Base-by-base conservation (phyloP, 2,329 filamentous ascomycete genomes). In the Bipolaris bicolor region DNA sequence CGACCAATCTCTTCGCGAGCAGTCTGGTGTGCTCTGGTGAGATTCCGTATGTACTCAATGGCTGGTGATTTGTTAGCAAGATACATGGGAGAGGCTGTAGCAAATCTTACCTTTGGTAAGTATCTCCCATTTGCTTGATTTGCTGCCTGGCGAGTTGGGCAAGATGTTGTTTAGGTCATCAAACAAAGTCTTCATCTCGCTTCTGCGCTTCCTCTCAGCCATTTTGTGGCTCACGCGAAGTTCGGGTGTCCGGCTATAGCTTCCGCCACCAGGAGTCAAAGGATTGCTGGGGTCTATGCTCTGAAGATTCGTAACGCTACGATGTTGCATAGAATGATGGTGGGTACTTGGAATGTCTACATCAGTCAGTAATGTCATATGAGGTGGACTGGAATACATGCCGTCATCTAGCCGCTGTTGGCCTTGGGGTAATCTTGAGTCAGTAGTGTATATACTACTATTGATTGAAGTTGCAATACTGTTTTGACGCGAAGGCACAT, bases 71-170 rank as follows among this genome's bases (percentile, higher is more conserved):
- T 70, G 31, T 60, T 24, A 60, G 57, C 1, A 52, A 68, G 63
- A 40, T 13, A n/a, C 10, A 11, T 15, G 11, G 1, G 56, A 40
- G 11, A 26, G 39, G n/a, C 7, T 15, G n/a, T 13, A 7, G 24
- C 2, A 20, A n/a, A 24, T 73, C 83, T 61, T 79, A 93, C 91
- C 90, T 81, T 94, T 94, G 2, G 90, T 92, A 15, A 96, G 74
- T 47, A 94, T 92, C 68, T 96, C 91, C 91, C 91, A 96, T 68
- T 96, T 96, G 65, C 90, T 93, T 0, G 91, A 91, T 74, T 95
- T 96, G 22, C 89, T 89, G 1, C 91, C 91, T 15, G 91, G 86
- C 67, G 91, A 90, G 65, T 92, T 89, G 1, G 90, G 90, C 78
- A 94, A 88, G 36, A 92, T 81, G 64, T 90, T 88, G 64, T 91